Conservation (phyloP, 306 rosid genomes). For the Glycyrrhiza uralensis region DNA sequence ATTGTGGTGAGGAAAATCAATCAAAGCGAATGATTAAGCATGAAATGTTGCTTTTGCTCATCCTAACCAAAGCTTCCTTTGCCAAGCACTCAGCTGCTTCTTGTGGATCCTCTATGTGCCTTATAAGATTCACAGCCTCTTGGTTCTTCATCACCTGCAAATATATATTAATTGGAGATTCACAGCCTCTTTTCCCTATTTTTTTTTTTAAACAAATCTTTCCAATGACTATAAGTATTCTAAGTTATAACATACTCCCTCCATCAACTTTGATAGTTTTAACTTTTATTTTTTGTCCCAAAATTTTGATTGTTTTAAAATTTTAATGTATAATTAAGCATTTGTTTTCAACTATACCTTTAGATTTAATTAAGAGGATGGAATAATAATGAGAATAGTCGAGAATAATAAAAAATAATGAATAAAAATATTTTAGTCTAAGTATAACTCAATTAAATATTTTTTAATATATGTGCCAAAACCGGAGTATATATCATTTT, state of each 20-base stretch:
- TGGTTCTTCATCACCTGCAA: slow-evolving; percentile 74
- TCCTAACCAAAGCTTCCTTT: slow-evolving; percentile 68
- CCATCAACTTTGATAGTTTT: too few relatives aligned
- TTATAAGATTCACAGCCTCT: slow-evolving; percentile 83
- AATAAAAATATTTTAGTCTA: too few relatives aligned
- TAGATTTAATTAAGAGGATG: too few relatives aligned
- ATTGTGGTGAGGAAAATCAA: slow-evolving; percentile 13
- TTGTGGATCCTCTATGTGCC: slow-evolving; percentile 74
- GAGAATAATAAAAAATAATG: too few relatives aligned
- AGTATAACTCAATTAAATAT: too few relatives aligned
- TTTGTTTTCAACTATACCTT: too few relatives aligned
- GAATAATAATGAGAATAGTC: too few relatives aligned
- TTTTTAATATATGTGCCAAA: too few relatives aligned
- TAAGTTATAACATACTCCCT: neutral
- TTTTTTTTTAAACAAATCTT: neutral
- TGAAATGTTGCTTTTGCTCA: slow-evolving; percentile 67
- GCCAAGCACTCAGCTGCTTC: slow-evolving; percentile 84
- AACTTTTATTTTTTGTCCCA: too few relatives aligned
- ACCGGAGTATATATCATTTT: too few relatives aligned
- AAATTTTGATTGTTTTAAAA: too few relatives aligned
- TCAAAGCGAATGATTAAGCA: slow-evolving; percentile 86
- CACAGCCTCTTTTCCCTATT: neutral
- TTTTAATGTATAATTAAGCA: too few relatives aligned
- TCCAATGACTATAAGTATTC: neutral
- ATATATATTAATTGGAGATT: neutral